Percentiles rank a stretch among this genome's conserved stretches.
These are phyloP conservation scores for Suillus spraguei DNA, from an alignment of 768 basidiomycete genomes.

Conservation along the genomic window DNA sequence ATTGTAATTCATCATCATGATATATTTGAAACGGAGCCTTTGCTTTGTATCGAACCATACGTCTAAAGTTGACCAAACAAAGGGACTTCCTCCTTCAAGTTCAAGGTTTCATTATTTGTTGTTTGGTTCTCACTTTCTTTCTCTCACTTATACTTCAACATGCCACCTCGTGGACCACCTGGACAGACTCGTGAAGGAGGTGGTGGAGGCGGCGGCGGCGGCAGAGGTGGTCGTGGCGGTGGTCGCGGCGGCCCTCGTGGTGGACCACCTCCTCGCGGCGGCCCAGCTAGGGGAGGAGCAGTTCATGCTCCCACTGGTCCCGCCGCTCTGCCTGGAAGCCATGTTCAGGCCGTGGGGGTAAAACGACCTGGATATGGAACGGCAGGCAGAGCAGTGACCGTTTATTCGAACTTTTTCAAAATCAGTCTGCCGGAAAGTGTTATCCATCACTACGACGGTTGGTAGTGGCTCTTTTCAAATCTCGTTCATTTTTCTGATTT, in stretches of 20 bases:
- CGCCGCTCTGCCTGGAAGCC: conserved; percentile 30
- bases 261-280: conserved; percentile 15
- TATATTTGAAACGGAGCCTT: conserved; percentile 7
- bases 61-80: conserved; percentile 6
- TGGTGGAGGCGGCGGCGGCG: conserved; percentile 34
- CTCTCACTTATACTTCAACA: conserved; percentile 16
- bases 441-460: conserved; percentile 83
- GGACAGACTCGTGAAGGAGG: conserved; percentile 35
- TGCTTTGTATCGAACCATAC: not conserved
- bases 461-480: conserved; percentile 24
- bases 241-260: conserved; percentile 21
- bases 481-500: conserved; percentile 25
- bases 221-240: conserved; percentile 29
- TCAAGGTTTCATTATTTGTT: conserved; percentile 12
- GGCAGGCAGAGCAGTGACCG: conserved; percentile 46
- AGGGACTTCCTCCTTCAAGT: not conserved
- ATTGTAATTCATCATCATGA: not conserved
- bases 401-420: conserved; percentile 64
- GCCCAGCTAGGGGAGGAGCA: conserved; percentile 21
- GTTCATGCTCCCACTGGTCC: conserved; percentile 33
- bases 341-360: conserved; percentile 63
- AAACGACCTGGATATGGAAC: conserved; percentile 66
- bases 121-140: not conserved
- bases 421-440: conserved; percentile 60
- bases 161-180: conserved; percentile 43